Evolutionary conservation across 2,329 filamentous ascomycete genomes (phyloP), one percentile per base, ranked within the genome.

Genomic region (Epichloe festucae): DNA sequence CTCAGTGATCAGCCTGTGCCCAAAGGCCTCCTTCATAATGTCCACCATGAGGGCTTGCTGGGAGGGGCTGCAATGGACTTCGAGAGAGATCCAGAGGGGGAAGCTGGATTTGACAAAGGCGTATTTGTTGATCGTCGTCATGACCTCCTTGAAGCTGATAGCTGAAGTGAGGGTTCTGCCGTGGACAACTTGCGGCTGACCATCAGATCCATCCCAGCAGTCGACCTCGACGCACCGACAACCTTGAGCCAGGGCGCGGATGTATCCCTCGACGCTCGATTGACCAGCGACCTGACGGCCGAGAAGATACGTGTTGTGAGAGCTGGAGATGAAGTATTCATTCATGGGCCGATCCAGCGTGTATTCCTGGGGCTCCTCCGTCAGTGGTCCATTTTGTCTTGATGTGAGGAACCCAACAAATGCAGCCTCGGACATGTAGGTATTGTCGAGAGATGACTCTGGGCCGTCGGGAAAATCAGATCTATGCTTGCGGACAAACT

Each of bases 291-390:
- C 84, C 66, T 98, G 93, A 50, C 90, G 84, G 14, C 93, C 93
- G 4, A 94, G 75, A 1, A 98, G 82, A 62, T 98, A 98, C 0
- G 93, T 98, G 68, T 98, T 98, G 74, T 98, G 93, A 1, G 93
- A 97, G 71, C 90, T 96, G 1, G 91, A 97, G 58, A 98, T 93
- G 72, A 89, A 96, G 68, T 98, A 98, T 64, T 97, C 91, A 64
- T 95, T 95, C 65, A 97, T 73, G 0, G 93, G 93, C 23, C 87
- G 81, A 62, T 95, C 82, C 51, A 96, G 79, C 5, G 73, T 73
- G 51, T 82, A 80, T 31, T 80, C 70, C 12, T 77, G 68, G n/a
- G 79, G 77, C 54, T 78, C 75, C 42, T 78, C 76, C 31, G 77
- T 70, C 42, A 89, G 76, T 2, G 86, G 75, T 2, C 80, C 75